phyloP scores from a whole-genome alignment of 2,329 filamentous ascomycete genomes.

The Fusarium phyllophilum region DNA sequence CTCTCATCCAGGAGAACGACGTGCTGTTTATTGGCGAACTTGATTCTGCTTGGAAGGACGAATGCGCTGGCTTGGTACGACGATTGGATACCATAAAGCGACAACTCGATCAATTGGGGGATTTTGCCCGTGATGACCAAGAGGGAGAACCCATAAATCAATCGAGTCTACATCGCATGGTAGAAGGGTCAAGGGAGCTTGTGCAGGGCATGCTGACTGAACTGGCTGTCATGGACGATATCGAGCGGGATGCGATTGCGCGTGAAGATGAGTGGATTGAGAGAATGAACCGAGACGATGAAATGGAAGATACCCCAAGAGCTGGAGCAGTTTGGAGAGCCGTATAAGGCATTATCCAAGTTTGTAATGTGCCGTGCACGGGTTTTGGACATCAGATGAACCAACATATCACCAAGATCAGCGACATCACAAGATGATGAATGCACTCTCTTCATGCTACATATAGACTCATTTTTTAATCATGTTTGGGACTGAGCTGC shows the following conservation, averaged over 20 bases:
- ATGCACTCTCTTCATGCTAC: constrained; percentile 8
- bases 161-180: constrained; percentile 57
- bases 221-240: constrained; percentile 68
- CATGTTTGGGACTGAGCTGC: background rate
- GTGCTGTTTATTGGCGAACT: constrained; percentile 64
- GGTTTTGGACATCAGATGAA: constrained; percentile 6
- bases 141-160: constrained; percentile 26
- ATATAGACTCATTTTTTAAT: constrained; percentile 25
- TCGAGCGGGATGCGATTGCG: constrained; percentile 66
- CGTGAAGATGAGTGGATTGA: constrained; percentile 70
- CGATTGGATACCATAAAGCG: constrained; percentile 65
- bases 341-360: constrained; percentile 33
- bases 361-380: background rate
- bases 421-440: constrained; percentile 22
- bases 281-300: constrained; percentile 59
- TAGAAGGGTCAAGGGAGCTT: constrained; percentile 59
- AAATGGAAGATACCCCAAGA: constrained; percentile 49
- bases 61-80: constrained; percentile 62
- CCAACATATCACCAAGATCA: constrained; percentile 3
- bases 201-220: constrained; percentile 71
- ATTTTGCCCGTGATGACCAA: constrained; percentile 17
- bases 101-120: constrained; percentile 60
- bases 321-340: constrained; percentile 62
- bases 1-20: constrained; percentile 49
- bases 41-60: constrained; percentile 67